Conservation (phyloP, 768 basidiomycete genomes). For the Amanita muscaria region DNA sequence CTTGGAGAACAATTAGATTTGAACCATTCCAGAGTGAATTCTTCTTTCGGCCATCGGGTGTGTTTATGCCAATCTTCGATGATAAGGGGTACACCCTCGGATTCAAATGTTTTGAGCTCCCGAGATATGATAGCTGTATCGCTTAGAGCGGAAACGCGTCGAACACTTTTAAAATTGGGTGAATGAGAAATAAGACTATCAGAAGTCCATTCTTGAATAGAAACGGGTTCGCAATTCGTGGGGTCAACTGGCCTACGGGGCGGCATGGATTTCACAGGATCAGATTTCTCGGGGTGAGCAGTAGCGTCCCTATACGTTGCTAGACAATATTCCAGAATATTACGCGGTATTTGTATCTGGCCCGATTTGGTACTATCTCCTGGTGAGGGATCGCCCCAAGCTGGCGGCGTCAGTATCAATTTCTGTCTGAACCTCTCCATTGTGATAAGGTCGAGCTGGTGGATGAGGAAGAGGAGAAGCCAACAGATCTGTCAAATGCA, state of each 20-base stretch:
- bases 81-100: constrained; percentile 49
- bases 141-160: constrained; percentile 25
- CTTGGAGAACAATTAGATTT: constrained; percentile 21
- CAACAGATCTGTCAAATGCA: no score
- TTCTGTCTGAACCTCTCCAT: constrained; percentile 16
- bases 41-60: constrained; percentile 40
- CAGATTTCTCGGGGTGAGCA: background rate
- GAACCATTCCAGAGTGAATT: constrained; percentile 54
- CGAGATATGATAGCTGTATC: constrained; percentile 16
- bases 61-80: constrained; percentile 53
- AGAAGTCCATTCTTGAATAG: constrained; percentile 46
- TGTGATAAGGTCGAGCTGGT: no score
- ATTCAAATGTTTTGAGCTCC: constrained; percentile 38
- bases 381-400: constrained; percentile 14
- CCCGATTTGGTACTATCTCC: constrained; percentile 6
- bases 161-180: constrained; percentile 21
- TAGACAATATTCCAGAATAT: background rate
- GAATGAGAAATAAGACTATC: constrained; percentile 25
- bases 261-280: background rate
- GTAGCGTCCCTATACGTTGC: constrained; percentile 3
- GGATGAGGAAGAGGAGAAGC: background rate
- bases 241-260: constrained; percentile 6
- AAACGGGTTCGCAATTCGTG: constrained; percentile 14
- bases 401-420: constrained; percentile 13
- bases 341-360: background rate